These are phyloP conservation scores for Scutellaria baicalensis DNA, from an alignment of 257 asterid species.

Conservation along the genomic window DNA sequence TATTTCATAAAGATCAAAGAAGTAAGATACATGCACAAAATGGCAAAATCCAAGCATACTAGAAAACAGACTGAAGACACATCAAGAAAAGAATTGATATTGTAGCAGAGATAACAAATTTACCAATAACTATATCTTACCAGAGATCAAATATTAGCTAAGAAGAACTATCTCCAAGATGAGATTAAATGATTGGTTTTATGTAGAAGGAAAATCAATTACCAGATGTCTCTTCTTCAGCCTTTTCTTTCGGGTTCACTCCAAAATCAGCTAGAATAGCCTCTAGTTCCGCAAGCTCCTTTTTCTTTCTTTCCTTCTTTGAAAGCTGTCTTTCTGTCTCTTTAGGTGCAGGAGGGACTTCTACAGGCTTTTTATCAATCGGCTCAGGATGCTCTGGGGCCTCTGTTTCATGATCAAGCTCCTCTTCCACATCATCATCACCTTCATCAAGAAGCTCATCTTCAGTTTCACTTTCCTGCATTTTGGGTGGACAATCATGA, in stretches of 20 bases:
- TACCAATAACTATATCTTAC: not conserved
- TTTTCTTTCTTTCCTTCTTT: conserved; percentile 88
- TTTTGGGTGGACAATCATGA: conserved; percentile 13
- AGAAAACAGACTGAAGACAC: not conserved
- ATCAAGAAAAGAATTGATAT: not conserved
- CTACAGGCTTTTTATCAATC: conserved; percentile 34
- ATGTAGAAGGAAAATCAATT: conserved; percentile 10
- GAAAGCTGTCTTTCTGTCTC: conserved; percentile 89
- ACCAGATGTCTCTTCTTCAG: conserved; percentile 61
- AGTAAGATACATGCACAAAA: not conserved
- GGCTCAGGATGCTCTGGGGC: conserved; percentile 44
- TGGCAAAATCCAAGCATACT: not conserved
- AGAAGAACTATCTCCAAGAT: too few species aligned
- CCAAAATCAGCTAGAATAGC: conserved; percentile 89
- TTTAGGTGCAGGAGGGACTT: conserved; percentile 51
- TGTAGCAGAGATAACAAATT: not conserved
- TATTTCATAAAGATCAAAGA: not conserved
- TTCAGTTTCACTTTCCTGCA: conserved; percentile 63
- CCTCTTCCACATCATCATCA: conserved; percentile 65
- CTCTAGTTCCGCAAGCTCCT: conserved; percentile 96
- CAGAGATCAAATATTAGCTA: not conserved
- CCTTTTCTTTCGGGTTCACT: conserved; percentile 40
- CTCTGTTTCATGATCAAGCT: conserved; percentile 66
- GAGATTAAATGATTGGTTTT: not conserved
- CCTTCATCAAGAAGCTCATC: conserved; percentile 61